Conservation (phyloP, 768 basidiomycete species). For the Leccinum uliginosum region DNA sequence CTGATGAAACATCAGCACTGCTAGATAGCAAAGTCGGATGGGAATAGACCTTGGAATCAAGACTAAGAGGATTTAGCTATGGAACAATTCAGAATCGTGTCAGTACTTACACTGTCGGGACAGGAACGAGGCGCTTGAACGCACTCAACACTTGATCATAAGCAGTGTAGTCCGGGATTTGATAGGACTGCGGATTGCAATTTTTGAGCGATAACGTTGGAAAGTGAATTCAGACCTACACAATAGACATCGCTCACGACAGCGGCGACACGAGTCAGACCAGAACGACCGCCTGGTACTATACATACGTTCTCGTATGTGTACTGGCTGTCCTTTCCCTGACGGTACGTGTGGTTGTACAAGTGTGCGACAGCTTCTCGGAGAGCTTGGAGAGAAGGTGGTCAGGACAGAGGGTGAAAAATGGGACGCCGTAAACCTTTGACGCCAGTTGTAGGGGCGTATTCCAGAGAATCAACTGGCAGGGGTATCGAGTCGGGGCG, state of each 20-base stretch:
- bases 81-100: neutral
- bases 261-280: constrained; percentile 85
- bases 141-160: constrained; percentile 81
- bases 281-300: constrained; percentile 89
- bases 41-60: constrained; percentile 41
- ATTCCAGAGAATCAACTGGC: constrained; percentile 73
- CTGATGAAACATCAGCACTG: constrained; percentile 28
- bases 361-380: constrained; percentile 86
- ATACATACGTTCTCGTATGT: constrained; percentile 93
- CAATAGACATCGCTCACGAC: constrained; percentile 89
- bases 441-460: constrained; percentile 90
- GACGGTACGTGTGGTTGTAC: constrained; percentile 85
- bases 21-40: neutral
- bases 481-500: constrained; percentile 64
- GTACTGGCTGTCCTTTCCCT: constrained; percentile 79
- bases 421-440: constrained; percentile 47
- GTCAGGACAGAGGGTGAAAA: neutral
- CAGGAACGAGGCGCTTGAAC: constrained; percentile 86
- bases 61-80: constrained; percentile 25
- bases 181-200: constrained; percentile 57
- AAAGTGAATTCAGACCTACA: constrained; percentile 34
- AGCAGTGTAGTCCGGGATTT: constrained; percentile 89
- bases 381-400: constrained; percentile 45
- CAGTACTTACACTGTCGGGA: constrained; percentile 76
- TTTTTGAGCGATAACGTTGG: neutral